Evolutionary conservation across 495 filamentous ascomycete species (phyloP), one percentile per base, ranked within the genome.

Genomic region (Penicillium paradoxum): DNA sequence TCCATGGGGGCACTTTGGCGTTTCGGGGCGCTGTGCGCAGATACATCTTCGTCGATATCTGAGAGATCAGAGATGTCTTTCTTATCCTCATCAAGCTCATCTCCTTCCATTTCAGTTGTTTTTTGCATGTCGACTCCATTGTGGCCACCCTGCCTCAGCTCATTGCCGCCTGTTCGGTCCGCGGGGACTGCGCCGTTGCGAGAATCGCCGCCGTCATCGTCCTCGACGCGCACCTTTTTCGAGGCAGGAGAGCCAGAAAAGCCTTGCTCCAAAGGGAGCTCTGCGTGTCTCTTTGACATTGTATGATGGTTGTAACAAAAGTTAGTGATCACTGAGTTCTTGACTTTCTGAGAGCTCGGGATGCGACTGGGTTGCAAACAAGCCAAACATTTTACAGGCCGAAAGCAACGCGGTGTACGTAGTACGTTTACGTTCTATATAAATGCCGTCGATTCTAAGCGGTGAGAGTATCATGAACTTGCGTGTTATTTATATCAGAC

Each of bases 261-360:
- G 18, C 81, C 62, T 39, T 84, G 80, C 57, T 93, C 89, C n/a
- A 93, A 75, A 42, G 85, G 75, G 59, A 89, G 82, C 50, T 85
- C 82, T 45, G 90, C 90, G 53, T 78, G 83, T 71, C 90, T 81
- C 71, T 96, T 95, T 13, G 83, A 74, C 85, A 89, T 90, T 60
- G 56, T 66, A 64, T 61, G 47, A 48, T 50, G 42, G 43, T 49
- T 58, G 49, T 45, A 25, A 45, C 58, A 49, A 34, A 49, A 19
- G 51, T 50, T 21, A 33, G 21, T 24, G 22, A 51, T 32, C 37
- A 10, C 33, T 53, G 37, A 30, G 54, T 51, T 63, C 49, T 52
- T 54, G 46, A 30, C 33, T 19, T 49, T 49, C 34, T 10, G 33
- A 39, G 44, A 54, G 49, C 42, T 58, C 48, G 46, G 53, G 45